Evolutionary conservation across 2,329 filamentous ascomycete species (phyloP).

Genomic region (Diaporthe ilicicola): DNA sequence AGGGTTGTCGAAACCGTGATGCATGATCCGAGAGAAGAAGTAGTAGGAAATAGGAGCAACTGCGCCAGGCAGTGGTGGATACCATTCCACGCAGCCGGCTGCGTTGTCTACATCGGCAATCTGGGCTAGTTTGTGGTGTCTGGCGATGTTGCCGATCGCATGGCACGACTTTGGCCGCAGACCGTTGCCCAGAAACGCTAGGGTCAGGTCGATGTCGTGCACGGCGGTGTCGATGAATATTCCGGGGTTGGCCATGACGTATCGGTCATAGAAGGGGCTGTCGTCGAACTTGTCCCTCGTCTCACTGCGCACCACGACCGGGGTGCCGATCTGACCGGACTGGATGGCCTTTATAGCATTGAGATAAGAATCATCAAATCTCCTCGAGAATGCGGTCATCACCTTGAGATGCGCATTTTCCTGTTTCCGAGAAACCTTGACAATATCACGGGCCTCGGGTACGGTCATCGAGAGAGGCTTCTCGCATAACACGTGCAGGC

Average conservation of each 20-base stretch:
- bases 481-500: conserved; percentile 66
- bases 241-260: conserved; percentile 54
- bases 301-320: conserved; percentile 69
- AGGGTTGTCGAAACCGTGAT: conserved; percentile 71
- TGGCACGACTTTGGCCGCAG: conserved; percentile 62
- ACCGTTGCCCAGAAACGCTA: conserved; percentile 68
- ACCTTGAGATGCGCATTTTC: conserved; percentile 68
- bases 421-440: conserved; percentile 47
- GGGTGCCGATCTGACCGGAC: conserved; percentile 64
- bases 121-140: conserved; percentile 64
- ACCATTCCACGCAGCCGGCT: conserved; percentile 73
- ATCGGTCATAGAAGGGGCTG: conserved; percentile 72
- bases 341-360: conserved; percentile 63
- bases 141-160: conserved; percentile 65
- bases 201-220: conserved; percentile 49
- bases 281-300: conserved; percentile 74
- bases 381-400: conserved; percentile 71
- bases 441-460: conserved; percentile 52
- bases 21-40: conserved; percentile 72
- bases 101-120: conserved; percentile 70
- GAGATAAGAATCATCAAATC: conserved; percentile 73
- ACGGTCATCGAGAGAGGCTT: conserved; percentile 67
- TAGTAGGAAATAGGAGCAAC: conserved; percentile 71
- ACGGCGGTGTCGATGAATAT: neutral
- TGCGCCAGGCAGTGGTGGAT: conserved; percentile 35